These are phyloP conservation scores for Saksenaea vasiformis DNA, from an alignment of 371 early-diverging fungal species.

Conservation along the genomic window DNA sequence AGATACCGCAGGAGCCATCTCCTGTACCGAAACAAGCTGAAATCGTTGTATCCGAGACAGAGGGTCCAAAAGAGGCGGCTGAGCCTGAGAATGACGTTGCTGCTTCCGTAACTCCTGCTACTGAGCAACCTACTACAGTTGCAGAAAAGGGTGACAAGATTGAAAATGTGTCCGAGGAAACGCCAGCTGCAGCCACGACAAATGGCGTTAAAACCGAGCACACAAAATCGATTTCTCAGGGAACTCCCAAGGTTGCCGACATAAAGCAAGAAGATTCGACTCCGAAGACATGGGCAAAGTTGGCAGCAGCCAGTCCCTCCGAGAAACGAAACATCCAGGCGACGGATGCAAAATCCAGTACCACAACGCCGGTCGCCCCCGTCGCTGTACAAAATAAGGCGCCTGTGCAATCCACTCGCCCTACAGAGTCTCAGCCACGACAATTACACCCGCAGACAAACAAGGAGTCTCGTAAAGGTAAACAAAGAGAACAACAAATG, in stretches of 20 bases:
- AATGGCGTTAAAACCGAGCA: neutral
- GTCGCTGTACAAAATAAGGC: conserved; percentile 1
- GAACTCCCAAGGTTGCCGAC: neutral
- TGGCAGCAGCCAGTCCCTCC: conserved; percentile 35
- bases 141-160: neutral
- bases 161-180: conserved; percentile 11
- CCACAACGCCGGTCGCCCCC: conserved; percentile 20
- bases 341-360: conserved; percentile 30
- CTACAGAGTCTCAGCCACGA: neutral
- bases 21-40: neutral
- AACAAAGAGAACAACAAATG: neutral
- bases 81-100: neutral
- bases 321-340: conserved; percentile 17
- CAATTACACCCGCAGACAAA: conserved; percentile 7
- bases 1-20: conserved; percentile 12
- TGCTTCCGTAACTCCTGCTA: neutral
- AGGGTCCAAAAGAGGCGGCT: neutral
- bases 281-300: conserved; percentile 56
- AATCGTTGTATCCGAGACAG: neutral
- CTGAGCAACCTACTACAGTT: conserved; percentile 1
- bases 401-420: neutral
- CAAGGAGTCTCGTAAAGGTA: conserved; percentile 18
- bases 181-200: neutral
- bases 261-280: neutral
- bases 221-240: neutral